phyloP scores from a whole-genome alignment of 441 rosid species.

The Arabidopsis hybrid region DNA sequence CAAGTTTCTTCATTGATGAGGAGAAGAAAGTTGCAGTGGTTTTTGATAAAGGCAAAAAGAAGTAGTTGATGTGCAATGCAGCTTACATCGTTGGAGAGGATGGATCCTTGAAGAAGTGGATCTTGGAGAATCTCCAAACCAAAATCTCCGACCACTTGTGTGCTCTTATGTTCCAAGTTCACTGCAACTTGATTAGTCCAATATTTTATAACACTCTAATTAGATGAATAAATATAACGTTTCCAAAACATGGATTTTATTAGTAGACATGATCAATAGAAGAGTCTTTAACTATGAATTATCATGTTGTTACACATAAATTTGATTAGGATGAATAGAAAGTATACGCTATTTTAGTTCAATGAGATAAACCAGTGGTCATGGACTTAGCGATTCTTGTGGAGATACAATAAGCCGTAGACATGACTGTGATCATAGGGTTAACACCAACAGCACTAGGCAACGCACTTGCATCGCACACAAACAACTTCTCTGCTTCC shows the following conservation, averaged over 20 bases:
- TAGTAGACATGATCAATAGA: neutral
- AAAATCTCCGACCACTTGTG: neutral
- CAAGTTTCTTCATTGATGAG: no score
- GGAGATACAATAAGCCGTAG: slow-evolving; percentile 87
- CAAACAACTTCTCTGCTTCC: slow-evolving; percentile 90
- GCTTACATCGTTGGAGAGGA: no score
- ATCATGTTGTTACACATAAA: neutral
- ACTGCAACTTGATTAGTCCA: neutral
- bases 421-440: slow-evolving; percentile 94
- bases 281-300: neutral
- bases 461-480: slow-evolving; percentile 84
- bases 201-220: no score
- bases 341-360: neutral
- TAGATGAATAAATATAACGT: neutral
- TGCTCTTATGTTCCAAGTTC: neutral
- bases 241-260: neutral
- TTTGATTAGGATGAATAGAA: neutral
- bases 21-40: no score
- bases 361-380: slow-evolving; percentile 18
- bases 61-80: no score
- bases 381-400: slow-evolving; percentile 56
- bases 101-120: no score
- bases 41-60: no score
- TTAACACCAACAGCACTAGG: slow-evolving; percentile 91
- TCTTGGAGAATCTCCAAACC: no score